phyloP scores from a whole-genome alignment of 1,284 basidiomycete species.

The Xanthoconium separans region DNA sequence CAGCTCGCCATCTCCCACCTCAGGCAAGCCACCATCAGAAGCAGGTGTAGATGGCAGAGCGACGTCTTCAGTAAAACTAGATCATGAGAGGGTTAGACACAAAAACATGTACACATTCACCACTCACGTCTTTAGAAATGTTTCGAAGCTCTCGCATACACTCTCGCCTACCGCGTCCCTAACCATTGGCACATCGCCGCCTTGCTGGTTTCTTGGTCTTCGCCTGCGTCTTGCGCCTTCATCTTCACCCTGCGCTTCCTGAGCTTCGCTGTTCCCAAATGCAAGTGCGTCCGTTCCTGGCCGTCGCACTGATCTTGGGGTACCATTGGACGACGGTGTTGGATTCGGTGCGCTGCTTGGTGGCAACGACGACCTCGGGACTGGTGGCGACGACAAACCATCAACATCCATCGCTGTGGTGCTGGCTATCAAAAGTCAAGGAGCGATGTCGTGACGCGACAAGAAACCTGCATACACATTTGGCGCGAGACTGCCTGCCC shows the following conservation, averaged over 20 bases:
- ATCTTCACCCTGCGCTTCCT: conserved; percentile 44
- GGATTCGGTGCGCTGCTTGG: conserved; percentile 65
- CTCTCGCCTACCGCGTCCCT: conserved; percentile 92
- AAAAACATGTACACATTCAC: conserved; percentile 1
- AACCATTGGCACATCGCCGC: conserved; percentile 77
- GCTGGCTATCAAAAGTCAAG: conserved; percentile 10
- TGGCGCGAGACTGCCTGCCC: conserved; percentile 47
- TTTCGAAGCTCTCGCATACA: conserved; percentile 87
- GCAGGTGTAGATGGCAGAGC: conserved; percentile 73
- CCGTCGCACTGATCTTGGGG: conserved; percentile 41
- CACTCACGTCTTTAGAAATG: conserved; percentile 86
- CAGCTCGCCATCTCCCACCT: conserved; percentile 59
- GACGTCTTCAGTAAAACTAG: conserved; percentile 81
- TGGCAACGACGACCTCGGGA: conserved; percentile 51
- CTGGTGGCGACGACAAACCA: conserved; percentile 42
- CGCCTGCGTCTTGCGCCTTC: conserved; percentile 41
- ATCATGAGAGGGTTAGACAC: conserved; percentile 3
- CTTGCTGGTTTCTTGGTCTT: conserved; percentile 48
- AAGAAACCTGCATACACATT: conserved; percentile 1
- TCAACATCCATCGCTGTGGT: conserved; percentile 40
- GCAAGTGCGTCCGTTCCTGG: conserved; percentile 59
- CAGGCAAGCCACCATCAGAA: conserved; percentile 60
- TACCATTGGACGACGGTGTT: conserved; percentile 45
- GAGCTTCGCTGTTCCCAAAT: conserved; percentile 56
- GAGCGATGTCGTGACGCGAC: conserved; percentile 27